Base-by-base conservation (phyloP, 768 basidiomycete genomes). In the Phaeotremella skinneri region DNA sequence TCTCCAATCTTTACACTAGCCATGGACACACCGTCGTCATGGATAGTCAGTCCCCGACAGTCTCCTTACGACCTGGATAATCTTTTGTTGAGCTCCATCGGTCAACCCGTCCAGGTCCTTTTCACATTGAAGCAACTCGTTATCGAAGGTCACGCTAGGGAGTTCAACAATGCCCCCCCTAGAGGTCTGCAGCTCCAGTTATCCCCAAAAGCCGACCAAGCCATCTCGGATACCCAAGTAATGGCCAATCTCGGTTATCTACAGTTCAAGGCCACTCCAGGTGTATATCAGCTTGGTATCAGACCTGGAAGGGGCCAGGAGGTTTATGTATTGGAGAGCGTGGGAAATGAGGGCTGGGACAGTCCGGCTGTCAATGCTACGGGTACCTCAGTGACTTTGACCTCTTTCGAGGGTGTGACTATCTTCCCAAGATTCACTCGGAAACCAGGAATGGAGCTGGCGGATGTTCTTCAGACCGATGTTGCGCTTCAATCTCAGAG, bases 181-280 rank as follows among this genome's bases (percentile, higher is more conserved):
- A 85, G 93, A 13, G 96, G 96, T 4, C 81, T 97, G 2, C 94
- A 98, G 66, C 83, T 99, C 1, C 87, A 96, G 70, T 83, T 99
- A 1, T 79, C 83, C 2, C 79, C 78, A 13, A 74, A 79, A 26
- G 80, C 56, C 1, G 48, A 63, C 4, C 45, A 58, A 25, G 55
- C 79, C 1, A 80, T 93, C 14, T 62, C 64, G 5, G 92, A 96
- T 66, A 98, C 96, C 0, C 88, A 86, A 58, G 87, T 98, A 37
- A 90, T 96, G 55, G 91, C 88, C 3, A 99, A 98, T 73, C 80
- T 98, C 4, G 96, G 96, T 1, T 99, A 99, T 76, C 79, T 97
- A 55, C 96, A 99, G 73, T 92, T 98, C 80, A 91, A 91, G 74
- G 87, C 89, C 1, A 88, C 83, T 54, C 96, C 96, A 0, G 96